Evolutionary conservation across 2,329 filamentous ascomycete species (phyloP).

Genomic region (Monilinia fructicola): DNA sequence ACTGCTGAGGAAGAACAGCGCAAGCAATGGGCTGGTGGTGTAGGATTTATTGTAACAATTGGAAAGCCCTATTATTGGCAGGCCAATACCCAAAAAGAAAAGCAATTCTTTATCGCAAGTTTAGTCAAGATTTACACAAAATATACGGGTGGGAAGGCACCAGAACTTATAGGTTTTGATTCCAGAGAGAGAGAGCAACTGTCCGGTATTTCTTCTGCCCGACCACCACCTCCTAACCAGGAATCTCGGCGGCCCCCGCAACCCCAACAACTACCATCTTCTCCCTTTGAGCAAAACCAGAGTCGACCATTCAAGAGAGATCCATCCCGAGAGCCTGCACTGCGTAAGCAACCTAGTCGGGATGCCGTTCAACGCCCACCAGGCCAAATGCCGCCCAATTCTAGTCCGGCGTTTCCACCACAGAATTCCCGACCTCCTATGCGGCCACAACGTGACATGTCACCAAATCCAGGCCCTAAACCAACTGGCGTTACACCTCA

Average conservation of each 20-base stretch:
- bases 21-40: constrained; percentile 75
- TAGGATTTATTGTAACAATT: constrained; percentile 84
- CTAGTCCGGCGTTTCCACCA: constrained; percentile 31
- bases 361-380: constrained; percentile 37
- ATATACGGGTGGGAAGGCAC: constrained; percentile 83
- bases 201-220: constrained; percentile 50
- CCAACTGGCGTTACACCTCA: constrained; percentile 27
- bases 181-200: constrained; percentile 74
- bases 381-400: constrained; percentile 24
- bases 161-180: constrained; percentile 81
- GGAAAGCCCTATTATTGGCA: constrained; percentile 98
- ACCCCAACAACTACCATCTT: constrained; percentile 27
- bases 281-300: constrained; percentile 33
- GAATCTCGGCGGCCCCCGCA: constrained; percentile 29
- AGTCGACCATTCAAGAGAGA: constrained; percentile 33
- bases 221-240: constrained; percentile 28
- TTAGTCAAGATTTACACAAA: constrained; percentile 95
- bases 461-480: constrained; percentile 36
- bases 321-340: constrained; percentile 34
- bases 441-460: constrained; percentile 35
- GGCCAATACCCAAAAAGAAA: constrained; percentile 89
- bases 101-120: constrained; percentile 97
- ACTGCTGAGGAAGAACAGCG: constrained; percentile 60
- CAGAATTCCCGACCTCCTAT: constrained; percentile 35
- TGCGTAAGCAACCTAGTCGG: constrained; percentile 36